Evolutionary conservation across 345 rosid genomes (phyloP).

Genomic region (Heritiera littoralis): DNA sequence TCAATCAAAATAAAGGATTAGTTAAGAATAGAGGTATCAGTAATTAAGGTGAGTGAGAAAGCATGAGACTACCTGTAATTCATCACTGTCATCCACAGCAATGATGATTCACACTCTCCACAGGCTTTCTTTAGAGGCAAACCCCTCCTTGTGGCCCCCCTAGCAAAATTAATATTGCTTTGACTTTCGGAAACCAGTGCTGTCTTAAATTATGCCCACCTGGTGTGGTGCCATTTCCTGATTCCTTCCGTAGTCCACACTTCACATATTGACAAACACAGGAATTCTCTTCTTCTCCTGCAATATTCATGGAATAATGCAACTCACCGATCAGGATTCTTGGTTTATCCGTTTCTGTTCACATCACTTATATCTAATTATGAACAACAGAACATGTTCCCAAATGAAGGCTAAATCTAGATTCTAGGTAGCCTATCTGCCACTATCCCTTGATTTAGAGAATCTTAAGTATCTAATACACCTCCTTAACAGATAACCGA

Average conservation of each 20-base stretch:
- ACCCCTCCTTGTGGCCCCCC: background rate
- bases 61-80: background rate
- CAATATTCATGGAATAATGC: background rate
- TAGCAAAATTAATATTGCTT: background rate
- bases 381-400: background rate
- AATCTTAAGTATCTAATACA: background rate
- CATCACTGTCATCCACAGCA: background rate
- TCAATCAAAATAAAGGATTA: background rate
- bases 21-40: background rate
- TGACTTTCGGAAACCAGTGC: conserved; percentile 1
- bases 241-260: background rate
- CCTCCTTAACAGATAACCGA: background rate
- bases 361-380: background rate
- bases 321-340: background rate
- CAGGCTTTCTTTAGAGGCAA: background rate
- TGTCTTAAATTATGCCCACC: background rate
- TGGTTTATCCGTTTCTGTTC: background rate
- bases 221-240: background rate
- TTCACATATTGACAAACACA: background rate
- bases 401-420: background rate
- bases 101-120: background rate
- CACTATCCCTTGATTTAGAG: background rate
- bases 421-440: background rate
- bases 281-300: background rate
- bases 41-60: background rate